Conservation (phyloP, 208 protist species). For the Crithidia fasciculata region DNA sequence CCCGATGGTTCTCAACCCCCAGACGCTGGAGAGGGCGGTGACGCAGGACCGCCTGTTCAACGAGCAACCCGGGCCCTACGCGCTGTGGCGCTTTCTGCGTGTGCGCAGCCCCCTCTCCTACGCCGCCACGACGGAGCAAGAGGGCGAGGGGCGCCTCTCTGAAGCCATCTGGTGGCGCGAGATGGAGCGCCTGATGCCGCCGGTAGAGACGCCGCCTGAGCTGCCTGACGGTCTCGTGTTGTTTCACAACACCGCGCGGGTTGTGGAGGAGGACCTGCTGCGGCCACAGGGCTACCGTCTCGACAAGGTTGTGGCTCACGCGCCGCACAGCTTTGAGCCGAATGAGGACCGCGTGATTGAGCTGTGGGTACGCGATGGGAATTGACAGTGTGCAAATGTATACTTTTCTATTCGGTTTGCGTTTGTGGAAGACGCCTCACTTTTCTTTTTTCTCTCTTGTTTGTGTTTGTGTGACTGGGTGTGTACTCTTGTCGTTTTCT, state of each 20-base stretch:
- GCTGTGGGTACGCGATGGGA: slow-evolving; percentile 46
- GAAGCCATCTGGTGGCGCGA: slow-evolving; percentile 26
- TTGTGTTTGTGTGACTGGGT: neutral
- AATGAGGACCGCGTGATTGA: slow-evolving; percentile 65
- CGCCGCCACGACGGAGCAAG: neutral
- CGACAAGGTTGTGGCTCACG: slow-evolving; percentile 47
- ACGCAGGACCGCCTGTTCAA: slow-evolving; percentile 70
- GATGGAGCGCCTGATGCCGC: slow-evolving; percentile 31
- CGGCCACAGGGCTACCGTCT: slow-evolving; percentile 43
- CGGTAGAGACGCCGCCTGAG: slow-evolving; percentile 9
- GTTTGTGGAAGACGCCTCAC: neutral
- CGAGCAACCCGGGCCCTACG: slow-evolving; percentile 46
- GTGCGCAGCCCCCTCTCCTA: neutral
- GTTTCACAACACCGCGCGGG: slow-evolving; percentile 40
- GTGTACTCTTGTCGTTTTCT: neutral
- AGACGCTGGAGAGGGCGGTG: slow-evolving; percentile 31
- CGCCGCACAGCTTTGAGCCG: slow-evolving; percentile 39
- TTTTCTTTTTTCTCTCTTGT: no score
- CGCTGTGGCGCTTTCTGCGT: slow-evolving; percentile 65
- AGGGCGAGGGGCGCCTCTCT: slow-evolving; percentile 7
- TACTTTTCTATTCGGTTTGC: neutral
- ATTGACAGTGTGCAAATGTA: no score
- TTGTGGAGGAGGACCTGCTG: slow-evolving; percentile 47
- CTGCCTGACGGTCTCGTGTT: slow-evolving; percentile 69
- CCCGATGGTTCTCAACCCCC: slow-evolving; percentile 42